A percentile compares a stretch with the other conserved stretches of the same genome.
phyloP scores from a whole-genome alignment of 345 rosid genomes.

The Arabidopsis suecica region DNA sequence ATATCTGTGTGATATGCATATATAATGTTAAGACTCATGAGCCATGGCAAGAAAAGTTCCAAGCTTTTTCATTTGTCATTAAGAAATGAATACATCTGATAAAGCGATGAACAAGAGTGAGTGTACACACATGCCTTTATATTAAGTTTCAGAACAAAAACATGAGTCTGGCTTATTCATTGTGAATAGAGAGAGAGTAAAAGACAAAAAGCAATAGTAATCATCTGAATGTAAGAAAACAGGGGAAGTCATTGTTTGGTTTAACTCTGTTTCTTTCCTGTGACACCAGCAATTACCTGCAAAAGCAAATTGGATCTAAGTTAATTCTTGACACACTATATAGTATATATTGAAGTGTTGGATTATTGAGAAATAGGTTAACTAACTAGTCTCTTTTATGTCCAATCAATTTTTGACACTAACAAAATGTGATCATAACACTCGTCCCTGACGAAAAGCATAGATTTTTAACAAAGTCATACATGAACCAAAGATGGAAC shows the following conservation, averaged over 20 bases:
- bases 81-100: constrained; percentile 24
- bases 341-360: not conserved
- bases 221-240: constrained; percentile 28
- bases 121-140: constrained; percentile 37
- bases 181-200: constrained; percentile 23
- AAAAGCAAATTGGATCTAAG: constrained; percentile 22
- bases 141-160: constrained; percentile 34
- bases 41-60: constrained; percentile 22
- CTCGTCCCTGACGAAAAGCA: not conserved
- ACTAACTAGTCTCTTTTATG: not conserved
- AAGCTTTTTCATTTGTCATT: constrained; percentile 28
- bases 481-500: constrained; percentile 12
- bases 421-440: constrained; percentile 6
- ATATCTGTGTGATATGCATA: constrained; percentile 28
- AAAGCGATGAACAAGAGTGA: constrained; percentile 22
- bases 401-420: not conserved
- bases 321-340: not conserved
- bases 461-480: not conserved
- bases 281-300: constrained; percentile 88
- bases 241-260: constrained; percentile 10
- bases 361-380: constrained; percentile 1
- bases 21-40: constrained; percentile 28
- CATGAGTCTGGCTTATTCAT: constrained; percentile 51
- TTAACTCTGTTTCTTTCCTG: constrained; percentile 70
- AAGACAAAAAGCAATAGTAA: constrained; percentile 22